Evolutionary conservation across 2,329 filamentous ascomycete genomes (phyloP), one percentile per base, ranked within the genome.

Genomic region (Dothistroma septosporum): DNA sequence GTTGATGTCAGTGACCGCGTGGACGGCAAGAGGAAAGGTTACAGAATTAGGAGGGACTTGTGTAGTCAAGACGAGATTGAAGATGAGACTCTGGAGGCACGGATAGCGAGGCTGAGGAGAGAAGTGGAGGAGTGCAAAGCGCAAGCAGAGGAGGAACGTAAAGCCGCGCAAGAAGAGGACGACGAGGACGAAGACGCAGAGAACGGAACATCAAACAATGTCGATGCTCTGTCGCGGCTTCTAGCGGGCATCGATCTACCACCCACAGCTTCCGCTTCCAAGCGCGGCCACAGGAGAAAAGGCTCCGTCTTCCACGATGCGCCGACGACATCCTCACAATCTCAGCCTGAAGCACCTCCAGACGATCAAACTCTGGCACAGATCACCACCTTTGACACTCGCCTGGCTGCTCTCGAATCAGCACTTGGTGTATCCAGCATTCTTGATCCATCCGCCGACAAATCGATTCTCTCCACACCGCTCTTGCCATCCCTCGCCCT

Each of bases 1-100:
- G 90, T 89, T 24, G 91, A 97, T 75, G 94, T 97, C 74, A 96
- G 92, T 2, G 92, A 97, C 75, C 88, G 92, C 57, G 87, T 97
- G 41, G 87, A 86, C 61, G 86, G 86, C 52, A 93, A 93, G 75
- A 85, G 90, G 64, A 91, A 89, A 75, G 91, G 91, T 24, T 97
- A 97, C 78, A 87, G 86, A 67, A 87, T 69, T 14, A 57, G 72
- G 72, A 72, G 63, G 64, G 58, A 63, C 28, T 22, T 47, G n/a
- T 49, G 52, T 32, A 68, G 86, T 89, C 89, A 93, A 65, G 92
- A 89, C 67, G 90, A 92, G 60, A 87, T 86, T n/a, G 89, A 90
- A 60, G 87, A 87, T 6, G 91, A 96, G 76, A 87, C 83, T 53
- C 77, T 96, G 49, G 87, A 90, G 65, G 82, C 86, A 65, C 93